Conservation (phyloP, 2,329 filamentous ascomycete genomes). For the Xylariaceae sp. region DNA sequence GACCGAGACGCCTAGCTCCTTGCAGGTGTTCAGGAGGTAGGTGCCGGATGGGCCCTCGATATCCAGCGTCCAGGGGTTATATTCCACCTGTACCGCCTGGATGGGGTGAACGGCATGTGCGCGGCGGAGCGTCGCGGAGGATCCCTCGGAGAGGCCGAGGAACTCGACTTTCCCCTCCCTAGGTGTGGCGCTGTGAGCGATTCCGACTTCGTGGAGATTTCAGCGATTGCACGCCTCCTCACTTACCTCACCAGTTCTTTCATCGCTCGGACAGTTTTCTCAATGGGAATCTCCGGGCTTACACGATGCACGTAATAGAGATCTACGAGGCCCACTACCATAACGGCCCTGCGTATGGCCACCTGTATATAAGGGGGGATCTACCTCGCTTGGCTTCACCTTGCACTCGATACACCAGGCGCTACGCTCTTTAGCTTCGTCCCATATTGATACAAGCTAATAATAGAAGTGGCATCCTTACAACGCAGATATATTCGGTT, state of each 20-base stretch:
- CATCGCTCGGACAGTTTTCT: constrained; percentile 53
- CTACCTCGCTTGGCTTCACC: too few species aligned
- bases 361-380: too few species aligned
- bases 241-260: constrained; percentile 45
- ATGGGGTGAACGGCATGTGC: constrained; percentile 51
- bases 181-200: neutral
- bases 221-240: too few species aligned
- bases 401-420: too few species aligned
- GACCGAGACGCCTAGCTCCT: constrained; percentile 41
- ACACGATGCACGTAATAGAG: constrained; percentile 56
- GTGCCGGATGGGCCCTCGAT: constrained; percentile 42
- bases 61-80: constrained; percentile 50
- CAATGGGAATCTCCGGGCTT: constrained; percentile 47
- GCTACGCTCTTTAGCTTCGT: neutral
- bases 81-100: constrained; percentile 53
- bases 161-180: constrained; percentile 51
- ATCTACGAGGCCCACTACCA: too few species aligned
- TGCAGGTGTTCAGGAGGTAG: constrained; percentile 41
- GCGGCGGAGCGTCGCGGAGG: constrained; percentile 48
- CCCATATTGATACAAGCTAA: neutral
- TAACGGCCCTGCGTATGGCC: too few species aligned
- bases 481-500: neutral
- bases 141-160: constrained; percentile 51
- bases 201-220: too few species aligned
- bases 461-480: neutral